Conservation (phyloP, 768 basidiomycete genomes). For the Lentinula aciculospora region DNA sequence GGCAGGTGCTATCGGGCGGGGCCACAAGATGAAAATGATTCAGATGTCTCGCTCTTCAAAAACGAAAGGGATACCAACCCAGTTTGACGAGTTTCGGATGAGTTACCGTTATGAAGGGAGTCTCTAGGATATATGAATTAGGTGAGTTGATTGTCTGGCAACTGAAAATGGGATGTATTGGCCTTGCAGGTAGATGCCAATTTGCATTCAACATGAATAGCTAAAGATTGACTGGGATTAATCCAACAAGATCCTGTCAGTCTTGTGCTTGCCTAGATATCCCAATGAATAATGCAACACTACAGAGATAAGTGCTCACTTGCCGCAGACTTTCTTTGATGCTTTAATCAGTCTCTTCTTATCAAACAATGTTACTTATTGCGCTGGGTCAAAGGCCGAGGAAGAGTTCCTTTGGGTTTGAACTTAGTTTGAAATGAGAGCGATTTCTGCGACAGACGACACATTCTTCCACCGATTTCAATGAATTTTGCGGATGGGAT, state of each 20-base stretch:
- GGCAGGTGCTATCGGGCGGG: too few species aligned
- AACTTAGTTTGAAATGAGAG: background rate
- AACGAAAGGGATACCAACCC: background rate
- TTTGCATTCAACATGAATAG: constrained; percentile 18
- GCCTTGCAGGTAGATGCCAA: constrained; percentile 11
- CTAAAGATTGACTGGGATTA: constrained; percentile 27
- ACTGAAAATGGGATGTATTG: background rate
- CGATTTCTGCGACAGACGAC: background rate
- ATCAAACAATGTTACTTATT: constrained; percentile 22
- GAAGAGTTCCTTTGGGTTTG: background rate
- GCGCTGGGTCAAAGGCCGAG: background rate
- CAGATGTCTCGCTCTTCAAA: background rate
- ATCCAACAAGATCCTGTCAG: constrained; percentile 26
- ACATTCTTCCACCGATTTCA: background rate
- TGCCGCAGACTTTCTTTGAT: constrained; percentile 24
- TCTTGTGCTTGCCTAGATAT: constrained; percentile 21
- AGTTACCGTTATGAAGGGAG: background rate
- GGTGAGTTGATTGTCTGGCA: background rate
- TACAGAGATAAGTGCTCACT: background rate
- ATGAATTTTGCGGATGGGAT: background rate
- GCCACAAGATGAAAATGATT: constrained; percentile 25
- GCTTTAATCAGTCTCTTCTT: constrained; percentile 22
- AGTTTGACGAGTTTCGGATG: background rate
- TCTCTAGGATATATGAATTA: background rate
- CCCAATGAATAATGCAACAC: background rate